Evolutionary conservation across 192 early-diverging fungal species (phyloP), one percentile per base, ranked within the genome.

Genomic region (Backusella macrospora): DNA sequence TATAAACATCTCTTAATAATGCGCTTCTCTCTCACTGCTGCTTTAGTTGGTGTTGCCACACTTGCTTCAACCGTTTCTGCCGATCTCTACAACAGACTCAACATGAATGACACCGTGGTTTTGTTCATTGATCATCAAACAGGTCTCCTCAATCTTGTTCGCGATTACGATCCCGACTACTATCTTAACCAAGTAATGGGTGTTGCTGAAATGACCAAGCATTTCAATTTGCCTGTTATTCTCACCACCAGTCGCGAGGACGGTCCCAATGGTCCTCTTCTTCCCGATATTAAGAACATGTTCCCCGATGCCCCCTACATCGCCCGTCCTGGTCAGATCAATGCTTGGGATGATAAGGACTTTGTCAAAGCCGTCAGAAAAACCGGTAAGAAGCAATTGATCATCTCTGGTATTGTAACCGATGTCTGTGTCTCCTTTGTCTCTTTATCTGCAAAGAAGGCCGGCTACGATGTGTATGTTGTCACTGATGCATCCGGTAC

Each of bases 401-500:
- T n/a, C n/a, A n/a, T n/a, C n/a, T n/a, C n/a, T n/a, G 76, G 76
- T 67, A 77, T 77, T 43, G 77, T 78, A 26, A 78, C 77, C 46
- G 77, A 78, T 74, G 77, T 78, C 43, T 78, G 77, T 69, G 64
- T 78, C 40, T 37, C 77, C 16, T 78, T 78, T 67, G 62, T 62
- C 65, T 48, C 77, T 29, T 49, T 78, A 21, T 78, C 77, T 74
- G 77, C 77, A 34, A 78, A 74, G 68, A 66, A 65, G 49, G 77
- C 73, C 43, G 77, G 77, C 46, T 78, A 70, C 42, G 65, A 78
- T 15, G 77, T 78, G 43, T 78, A 70, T 68, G 77, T 69, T 68
- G 77, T 73, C 68, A 73, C 68, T 15, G 77, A 78, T 70, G 77
- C 77, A 13, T 78, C 77, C 37, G 77, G 77, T 69, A 78, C 77